Evolutionary conservation across 305 asterid genomes (phyloP), one percentile per base, ranked within the genome.

Genomic region (Solanum chacoense): DNA sequence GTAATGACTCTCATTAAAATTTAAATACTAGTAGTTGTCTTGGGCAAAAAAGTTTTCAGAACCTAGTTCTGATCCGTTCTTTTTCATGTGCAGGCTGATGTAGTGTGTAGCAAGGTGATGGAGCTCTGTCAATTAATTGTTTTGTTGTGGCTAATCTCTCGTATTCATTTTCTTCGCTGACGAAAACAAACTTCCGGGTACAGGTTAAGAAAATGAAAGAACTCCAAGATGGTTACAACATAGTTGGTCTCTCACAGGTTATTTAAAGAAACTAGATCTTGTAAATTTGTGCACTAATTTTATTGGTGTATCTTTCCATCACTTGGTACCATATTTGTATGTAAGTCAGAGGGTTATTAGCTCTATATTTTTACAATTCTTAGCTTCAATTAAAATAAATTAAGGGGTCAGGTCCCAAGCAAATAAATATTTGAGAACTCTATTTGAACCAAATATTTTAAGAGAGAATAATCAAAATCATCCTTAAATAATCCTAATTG

Each of bases 211-310:
- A 94, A 93, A 92, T 97, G 97, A 86, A 93, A 91, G 98, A 96
- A 86, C 96, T 97, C 87, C 93, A 88, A 87, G 90, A 90, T 18
- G 99, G 99, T 88, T 97, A 95, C 94, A 96, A 94, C 94, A 94
- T 97, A 37, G 98, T 97, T 84, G 99, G 98, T 90, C 98, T 97
- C 85, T 97, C 99, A 88, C 99, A 97, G 98, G 99, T 97, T 87
- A 92, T 20, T 86, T 90, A 50, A 80, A 28, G 45, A 50, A 87
- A 76, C 87, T 45, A 31, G 72, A 83, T 81, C 73, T 50, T 83
- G 31, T 83, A 2, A 45, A 83, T 83, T 18, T 83, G 73, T 55
- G 14, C 11, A 50, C 45, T 83, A 50, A 8, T 83, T 80, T 31
- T 20, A 50, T 83, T 37, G 18, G 42, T 31, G 22, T 31, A 31